Percentiles rank a stretch among this genome's conserved stretches.
Evolutionary conservation across 257 asterid species (phyloP).

Genomic region (Asclepias syriaca): DNA sequence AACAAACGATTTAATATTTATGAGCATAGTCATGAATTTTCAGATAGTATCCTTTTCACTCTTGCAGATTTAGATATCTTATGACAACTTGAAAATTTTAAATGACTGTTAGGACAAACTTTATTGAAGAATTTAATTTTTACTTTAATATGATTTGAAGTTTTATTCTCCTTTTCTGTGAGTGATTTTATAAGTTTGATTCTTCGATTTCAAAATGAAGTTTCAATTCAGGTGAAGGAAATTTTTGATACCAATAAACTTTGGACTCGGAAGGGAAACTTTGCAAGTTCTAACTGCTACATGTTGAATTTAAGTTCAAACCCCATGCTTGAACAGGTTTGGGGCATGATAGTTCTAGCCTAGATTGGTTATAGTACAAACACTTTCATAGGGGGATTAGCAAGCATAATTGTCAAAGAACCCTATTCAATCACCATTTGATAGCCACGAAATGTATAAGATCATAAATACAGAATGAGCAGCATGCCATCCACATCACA

Average conservation of each 20-base stretch:
- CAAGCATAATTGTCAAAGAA: not conserved
- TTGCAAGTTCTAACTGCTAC: not conserved
- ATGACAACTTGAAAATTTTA: too few species aligned
- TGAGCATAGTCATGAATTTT: too few species aligned
- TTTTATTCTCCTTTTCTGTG: too few species aligned
- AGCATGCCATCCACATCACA: not conserved
- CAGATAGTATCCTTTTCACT: too few species aligned
- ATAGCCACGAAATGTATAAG: not conserved
- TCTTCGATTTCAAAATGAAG: not conserved
- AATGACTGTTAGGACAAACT: too few species aligned
- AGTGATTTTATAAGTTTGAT: too few species aligned
- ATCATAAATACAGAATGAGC: not conserved
- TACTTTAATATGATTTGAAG: too few species aligned
- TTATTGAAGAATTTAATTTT: too few species aligned
- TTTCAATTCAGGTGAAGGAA: too few species aligned
- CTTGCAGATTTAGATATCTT: too few species aligned
- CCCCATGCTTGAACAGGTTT: not conserved
- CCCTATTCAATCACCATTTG: not conserved
- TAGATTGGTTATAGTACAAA: not conserved
- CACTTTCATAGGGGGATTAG: not conserved
- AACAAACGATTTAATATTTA: too few species aligned
- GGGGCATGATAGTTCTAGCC: not conserved
- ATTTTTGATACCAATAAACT: too few species aligned
- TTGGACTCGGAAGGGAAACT: not conserved
- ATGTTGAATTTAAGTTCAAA: not conserved